Evolutionary conservation across 306 rosid species (phyloP).

Genomic region (Psophocarpus tetragonolobus): DNA sequence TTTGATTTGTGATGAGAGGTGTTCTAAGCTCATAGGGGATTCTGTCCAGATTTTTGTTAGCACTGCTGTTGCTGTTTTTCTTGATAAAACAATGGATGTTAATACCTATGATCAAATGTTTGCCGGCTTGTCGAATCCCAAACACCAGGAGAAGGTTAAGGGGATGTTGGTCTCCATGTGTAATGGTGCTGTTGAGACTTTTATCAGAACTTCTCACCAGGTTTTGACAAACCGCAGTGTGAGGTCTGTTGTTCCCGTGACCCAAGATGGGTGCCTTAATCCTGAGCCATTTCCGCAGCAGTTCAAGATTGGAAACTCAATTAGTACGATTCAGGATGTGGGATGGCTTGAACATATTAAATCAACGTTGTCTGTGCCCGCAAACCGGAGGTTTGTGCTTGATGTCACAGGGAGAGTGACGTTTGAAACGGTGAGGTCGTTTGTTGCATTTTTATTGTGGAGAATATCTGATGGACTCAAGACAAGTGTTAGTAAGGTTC

Average conservation of each 20-base stretch:
- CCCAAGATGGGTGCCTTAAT: slow-evolving; percentile 37
- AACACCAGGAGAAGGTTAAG: slow-evolving; percentile 61
- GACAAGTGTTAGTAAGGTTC: slow-evolving; percentile 55
- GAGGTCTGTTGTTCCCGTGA: slow-evolving; percentile 32
- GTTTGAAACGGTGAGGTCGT: slow-evolving; percentile 66
- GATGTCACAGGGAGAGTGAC: slow-evolving; percentile 91
- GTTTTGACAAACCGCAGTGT: slow-evolving; percentile 55
- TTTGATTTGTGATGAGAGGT: slow-evolving; percentile 52
- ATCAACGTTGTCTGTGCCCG: slow-evolving; percentile 77
- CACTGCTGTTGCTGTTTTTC: slow-evolving; percentile 81
- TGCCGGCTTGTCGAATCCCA: slow-evolving; percentile 78
- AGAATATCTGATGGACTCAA: slow-evolving; percentile 64
- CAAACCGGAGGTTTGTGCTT: slow-evolving; percentile 67
- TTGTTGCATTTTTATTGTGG: slow-evolving; percentile 63
- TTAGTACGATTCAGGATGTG: slow-evolving; percentile 36
- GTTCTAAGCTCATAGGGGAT: slow-evolving; percentile 57
- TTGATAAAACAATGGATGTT: slow-evolving; percentile 82
- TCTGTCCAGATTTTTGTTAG: slow-evolving; percentile 73
- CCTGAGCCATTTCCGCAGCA: slow-evolving; percentile 43
- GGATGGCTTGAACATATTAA: slow-evolving; percentile 70
- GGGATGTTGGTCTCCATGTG: slow-evolving; percentile 68
- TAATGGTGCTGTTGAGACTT: slow-evolving; percentile 88
- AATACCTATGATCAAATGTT: slow-evolving; percentile 72
- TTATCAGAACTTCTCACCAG: slow-evolving; percentile 77
- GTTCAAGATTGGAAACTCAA: slow-evolving; percentile 30